Evolutionary conservation across 495 filamentous ascomycete genomes (phyloP), one percentile per base, ranked within the genome.

Genomic region (Neurospora sp.): DNA sequence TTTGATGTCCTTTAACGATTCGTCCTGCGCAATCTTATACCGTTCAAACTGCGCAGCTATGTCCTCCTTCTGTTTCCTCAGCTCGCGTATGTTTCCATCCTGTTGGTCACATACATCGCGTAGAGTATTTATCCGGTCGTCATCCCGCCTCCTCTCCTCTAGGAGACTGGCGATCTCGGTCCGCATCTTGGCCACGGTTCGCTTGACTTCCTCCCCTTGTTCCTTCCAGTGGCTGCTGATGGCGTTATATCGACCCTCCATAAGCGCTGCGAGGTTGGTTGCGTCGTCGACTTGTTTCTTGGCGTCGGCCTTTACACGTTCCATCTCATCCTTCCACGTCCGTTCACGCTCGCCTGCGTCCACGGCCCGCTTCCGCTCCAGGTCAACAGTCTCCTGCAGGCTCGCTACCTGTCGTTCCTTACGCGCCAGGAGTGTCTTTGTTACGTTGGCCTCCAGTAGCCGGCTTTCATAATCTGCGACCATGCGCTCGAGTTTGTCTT

Each of bases 351-450:
- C 86, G 44, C 85, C 80, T 37, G 87, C 87, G 70, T 82, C 81
- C 16, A 79, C 77, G n/a, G 92, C 86, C 71, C 88, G 87, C 69
- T 85, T 83, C 73, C 86, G 87, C 83, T 97, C 93, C 12, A 82
- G 78, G 12, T 93, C 89, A 8, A 93, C 81, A 68, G 92, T 86
- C 1, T 83, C 83, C 73, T 91, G 89, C 65, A 94, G 78, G 71
- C 91, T 89, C 73, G 93, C 91, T 4, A 97, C 88, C 78, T 94
- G 93, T 8, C 92, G 88, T 74, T 96, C 93, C 75, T 93, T 94
- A 53, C 91, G 88, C 61, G 89, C 86, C 7, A 96, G 86, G 1
- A 92, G 87, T 22, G 87, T 87, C 74, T 92, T 90, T 73, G 92
- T 88, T 38, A 90, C 84, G 70, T 82, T 91, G 31, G 89, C 89